Evolutionary conservation across 306 rosid genomes (phyloP).

Genomic region (Pachyrhizus erosus): DNA sequence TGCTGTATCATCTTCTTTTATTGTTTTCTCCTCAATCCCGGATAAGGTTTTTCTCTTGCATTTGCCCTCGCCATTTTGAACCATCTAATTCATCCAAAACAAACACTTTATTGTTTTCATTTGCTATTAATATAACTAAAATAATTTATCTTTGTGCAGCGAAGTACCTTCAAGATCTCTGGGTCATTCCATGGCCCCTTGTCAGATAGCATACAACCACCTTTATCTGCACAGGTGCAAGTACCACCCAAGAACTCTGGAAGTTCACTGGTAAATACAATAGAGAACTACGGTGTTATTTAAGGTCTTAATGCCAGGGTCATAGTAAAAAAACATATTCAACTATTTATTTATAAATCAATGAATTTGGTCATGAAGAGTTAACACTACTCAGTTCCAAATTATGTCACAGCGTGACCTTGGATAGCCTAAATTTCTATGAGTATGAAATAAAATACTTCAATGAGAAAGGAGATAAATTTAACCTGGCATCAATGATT

Average conservation of each 20-base stretch:
- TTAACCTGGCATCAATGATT: constrained; percentile 87
- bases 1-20: constrained; percentile 59
- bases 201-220: constrained; percentile 96
- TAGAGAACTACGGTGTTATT: neutral
- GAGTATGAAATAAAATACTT: neutral
- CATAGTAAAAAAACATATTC: neutral
- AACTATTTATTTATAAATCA: neutral
- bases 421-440: neutral
- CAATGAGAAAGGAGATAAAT: constrained; percentile 18
- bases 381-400: neutral
- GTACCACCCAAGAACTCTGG: constrained; percentile 95
- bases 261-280: constrained; percentile 71
- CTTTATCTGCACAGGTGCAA: constrained; percentile 90
- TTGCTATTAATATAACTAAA: constrained; percentile 19
- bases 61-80: constrained; percentile 74
- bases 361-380: constrained; percentile 8
- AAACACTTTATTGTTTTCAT: constrained; percentile 26
- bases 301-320: neutral
- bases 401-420: constrained; percentile 10
- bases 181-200: constrained; percentile 99
- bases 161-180: constrained; percentile 73
- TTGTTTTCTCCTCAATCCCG: constrained; percentile 67
- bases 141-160: neutral
- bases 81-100: constrained; percentile 67
- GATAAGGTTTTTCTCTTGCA: constrained; percentile 53